Base-by-base conservation (phyloP, 2,329 filamentous ascomycete genomes). In the Fonsecaea pedrosoi region DNA sequence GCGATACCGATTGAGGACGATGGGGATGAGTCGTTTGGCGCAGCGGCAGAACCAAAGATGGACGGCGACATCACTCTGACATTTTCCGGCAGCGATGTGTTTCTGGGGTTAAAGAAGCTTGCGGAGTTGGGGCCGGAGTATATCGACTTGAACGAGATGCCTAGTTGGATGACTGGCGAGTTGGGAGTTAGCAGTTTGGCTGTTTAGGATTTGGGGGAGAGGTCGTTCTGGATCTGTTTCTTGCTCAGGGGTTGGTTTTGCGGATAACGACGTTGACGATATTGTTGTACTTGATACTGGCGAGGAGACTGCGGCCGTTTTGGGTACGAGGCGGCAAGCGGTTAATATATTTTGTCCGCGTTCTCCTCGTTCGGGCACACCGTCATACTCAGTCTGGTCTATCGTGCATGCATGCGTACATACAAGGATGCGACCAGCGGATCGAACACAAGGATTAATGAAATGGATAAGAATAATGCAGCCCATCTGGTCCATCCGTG, bases 81-180 rank as follows among this genome's bases (percentile, higher is more conserved):
- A 0, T 91, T 97, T 69, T 85, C 89, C 45, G 93, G 93, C 0
- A 78, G 84, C 0, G 92, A 96, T 75, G 88, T 96, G 2, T 94
- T 96, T 79, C 89, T 89, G 0, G 93, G 93, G 0, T 83, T 96
- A 30, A 85, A 92, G 56, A 87, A 90, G 74, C 82, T 96, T 37
- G 90, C 94, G 0, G 92, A 96, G 77, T 80, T 86, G 15, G 92
- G 92, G 0, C 37, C 60, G 21, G 34, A 50, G 15, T 71, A 81
- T 4, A 82, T 96, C 32, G 88, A 96, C 75, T 90, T 92, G 1
- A 85, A 89, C 73, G 86, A 83, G 62, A 94, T 96, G 90, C 92
- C 93, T 0, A 90, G 90, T 0, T 96, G 92, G 92, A 90, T 96
- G 89, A 95, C 92, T 0, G 93, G 92, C 1, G 92, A 96, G 74